A percentile compares a stretch with the other conserved stretches of the same genome.
phyloP scores from a whole-genome alignment of 179 eudicot species.

The Pouteria campechiana region DNA sequence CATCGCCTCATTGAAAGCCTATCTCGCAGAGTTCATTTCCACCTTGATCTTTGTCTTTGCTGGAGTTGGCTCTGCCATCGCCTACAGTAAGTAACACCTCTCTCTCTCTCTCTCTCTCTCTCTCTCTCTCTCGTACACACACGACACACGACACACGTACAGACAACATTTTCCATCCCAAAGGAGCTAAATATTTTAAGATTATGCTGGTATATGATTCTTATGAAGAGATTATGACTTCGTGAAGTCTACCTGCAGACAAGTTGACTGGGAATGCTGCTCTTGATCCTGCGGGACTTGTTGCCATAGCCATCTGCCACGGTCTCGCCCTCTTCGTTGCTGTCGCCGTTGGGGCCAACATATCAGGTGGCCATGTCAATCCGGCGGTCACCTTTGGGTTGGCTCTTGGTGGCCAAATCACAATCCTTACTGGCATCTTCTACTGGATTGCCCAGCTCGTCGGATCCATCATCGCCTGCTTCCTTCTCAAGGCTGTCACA shows the following conservation, averaged over 20 bases:
- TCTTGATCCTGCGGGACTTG: slow-evolving; percentile 59
- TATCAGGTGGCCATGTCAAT: slow-evolving; percentile 81
- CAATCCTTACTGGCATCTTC: slow-evolving; percentile 60
- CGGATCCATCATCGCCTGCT: slow-evolving; percentile 55
- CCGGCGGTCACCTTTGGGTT: slow-evolving; percentile 84
- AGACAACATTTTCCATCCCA: neutral
- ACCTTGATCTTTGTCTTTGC: slow-evolving; percentile 80
- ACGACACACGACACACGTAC: neutral
- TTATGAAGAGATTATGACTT: neutral
- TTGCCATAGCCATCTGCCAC: slow-evolving; percentile 61
- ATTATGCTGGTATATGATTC: neutral
- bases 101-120: neutral
- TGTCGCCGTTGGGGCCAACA: slow-evolving; percentile 63
- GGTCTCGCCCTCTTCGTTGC: slow-evolving; percentile 72
- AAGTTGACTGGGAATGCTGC: slow-evolving; percentile 63
- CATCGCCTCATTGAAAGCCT: slow-evolving; percentile 49
- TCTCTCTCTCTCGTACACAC: neutral
- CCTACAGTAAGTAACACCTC: slow-evolving; percentile 32
- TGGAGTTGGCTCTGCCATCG: slow-evolving; percentile 84
- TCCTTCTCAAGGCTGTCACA: slow-evolving; percentile 52
- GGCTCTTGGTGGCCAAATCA: slow-evolving; percentile 84
- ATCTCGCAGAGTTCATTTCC: slow-evolving; percentile 72
- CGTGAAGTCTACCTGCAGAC: slow-evolving; percentile 20
- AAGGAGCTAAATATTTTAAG: neutral
- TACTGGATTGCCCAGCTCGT: slow-evolving; percentile 71